Evolutionary conservation across 192 early-diverging fungal genomes (phyloP).

Genomic region (Backusella tuberculispora): DNA sequence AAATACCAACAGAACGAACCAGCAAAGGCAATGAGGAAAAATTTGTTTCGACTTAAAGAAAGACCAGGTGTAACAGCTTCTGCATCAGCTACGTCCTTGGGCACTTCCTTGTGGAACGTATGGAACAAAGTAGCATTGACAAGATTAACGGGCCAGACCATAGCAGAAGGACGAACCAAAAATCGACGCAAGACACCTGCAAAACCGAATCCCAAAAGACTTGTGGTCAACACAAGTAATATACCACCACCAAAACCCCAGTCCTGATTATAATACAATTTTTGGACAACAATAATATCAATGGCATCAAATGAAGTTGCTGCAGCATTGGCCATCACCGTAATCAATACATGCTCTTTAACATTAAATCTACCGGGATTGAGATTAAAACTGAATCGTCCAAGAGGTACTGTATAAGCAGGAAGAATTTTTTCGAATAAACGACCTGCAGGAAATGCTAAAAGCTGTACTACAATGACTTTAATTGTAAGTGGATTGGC

Average conservation of each 20-base stretch:
- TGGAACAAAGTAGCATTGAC: conserved; percentile 55
- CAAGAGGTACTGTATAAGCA: conserved; percentile 49
- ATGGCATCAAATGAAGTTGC: conserved; percentile 75
- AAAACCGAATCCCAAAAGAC: conserved; percentile 51
- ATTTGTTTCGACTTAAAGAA: conserved; percentile 40
- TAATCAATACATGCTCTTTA: conserved; percentile 89
- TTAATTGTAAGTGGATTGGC: conserved; percentile 75
- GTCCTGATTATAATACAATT: conserved; percentile 68
- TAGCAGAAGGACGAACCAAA: conserved; percentile 49
- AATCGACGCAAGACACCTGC: conserved; percentile 48
- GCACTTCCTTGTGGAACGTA: conserved; percentile 45
- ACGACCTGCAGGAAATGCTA: conserved; percentile 76
- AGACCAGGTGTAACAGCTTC: conserved; percentile 33
- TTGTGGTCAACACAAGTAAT: conserved; percentile 70
- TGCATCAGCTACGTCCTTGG: conserved; percentile 33
- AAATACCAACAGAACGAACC: conserved; percentile 57
- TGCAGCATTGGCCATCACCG: conserved; percentile 73
- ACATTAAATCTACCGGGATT: conserved; percentile 89
- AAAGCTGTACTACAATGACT: conserved; percentile 72
- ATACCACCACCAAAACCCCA: conserved; percentile 68
- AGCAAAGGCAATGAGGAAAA: conserved; percentile 50
- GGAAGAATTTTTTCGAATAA: conserved; percentile 68
- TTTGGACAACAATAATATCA: conserved; percentile 73
- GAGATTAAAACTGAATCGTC: conserved; percentile 54
- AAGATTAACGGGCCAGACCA: conserved; percentile 55